A percentile compares a stretch with the other conserved stretches of the same genome.
These are phyloP conservation scores for Scedosporium minutisporum DNA, from an alignment of 2,329 filamentous ascomycete species.

Conservation along the genomic window DNA sequence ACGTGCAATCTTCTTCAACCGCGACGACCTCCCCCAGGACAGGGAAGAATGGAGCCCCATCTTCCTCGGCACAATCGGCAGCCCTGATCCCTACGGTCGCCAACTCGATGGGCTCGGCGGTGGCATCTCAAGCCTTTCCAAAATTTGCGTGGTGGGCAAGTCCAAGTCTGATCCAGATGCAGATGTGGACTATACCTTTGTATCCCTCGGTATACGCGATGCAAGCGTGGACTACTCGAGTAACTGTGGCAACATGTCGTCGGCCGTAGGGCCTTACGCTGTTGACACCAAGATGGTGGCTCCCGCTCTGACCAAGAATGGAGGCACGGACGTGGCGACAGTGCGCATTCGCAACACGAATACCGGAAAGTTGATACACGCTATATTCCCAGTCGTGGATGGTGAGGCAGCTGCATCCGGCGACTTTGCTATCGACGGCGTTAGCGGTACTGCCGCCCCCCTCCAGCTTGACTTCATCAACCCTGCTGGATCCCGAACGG, in stretches of 20 bases:
- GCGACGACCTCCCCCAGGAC: slow-evolving; percentile 24
- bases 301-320: background rate
- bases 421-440: slow-evolving; percentile 54
- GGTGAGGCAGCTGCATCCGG: slow-evolving; percentile 38
- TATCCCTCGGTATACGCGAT: slow-evolving; percentile 56
- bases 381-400: slow-evolving; percentile 42
- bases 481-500: slow-evolving; percentile 55
- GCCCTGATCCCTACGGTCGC: slow-evolving; percentile 55
- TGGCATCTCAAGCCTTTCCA: slow-evolving; percentile 59
- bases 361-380: slow-evolving; percentile 54
- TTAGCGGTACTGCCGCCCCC: slow-evolving; percentile 45
- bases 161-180: slow-evolving; percentile 32
- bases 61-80: slow-evolving; percentile 53
- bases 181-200: slow-evolving; percentile 63
- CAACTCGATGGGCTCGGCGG: slow-evolving; percentile 66
- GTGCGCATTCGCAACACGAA: slow-evolving; percentile 64
- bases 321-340: slow-evolving; percentile 23
- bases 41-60: slow-evolving; percentile 31
- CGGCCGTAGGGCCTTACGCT: slow-evolving; percentile 56
- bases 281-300: slow-evolving; percentile 41
- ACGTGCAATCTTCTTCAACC: slow-evolving; percentile 46
- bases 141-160: slow-evolving; percentile 56
- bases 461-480: slow-evolving; percentile 52
- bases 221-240: slow-evolving; percentile 53
- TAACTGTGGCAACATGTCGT: slow-evolving; percentile 69